These are phyloP conservation scores for Tolypocladium paradoxum DNA, from an alignment of 2,329 filamentous ascomycete species.

Conservation along the genomic window DNA sequence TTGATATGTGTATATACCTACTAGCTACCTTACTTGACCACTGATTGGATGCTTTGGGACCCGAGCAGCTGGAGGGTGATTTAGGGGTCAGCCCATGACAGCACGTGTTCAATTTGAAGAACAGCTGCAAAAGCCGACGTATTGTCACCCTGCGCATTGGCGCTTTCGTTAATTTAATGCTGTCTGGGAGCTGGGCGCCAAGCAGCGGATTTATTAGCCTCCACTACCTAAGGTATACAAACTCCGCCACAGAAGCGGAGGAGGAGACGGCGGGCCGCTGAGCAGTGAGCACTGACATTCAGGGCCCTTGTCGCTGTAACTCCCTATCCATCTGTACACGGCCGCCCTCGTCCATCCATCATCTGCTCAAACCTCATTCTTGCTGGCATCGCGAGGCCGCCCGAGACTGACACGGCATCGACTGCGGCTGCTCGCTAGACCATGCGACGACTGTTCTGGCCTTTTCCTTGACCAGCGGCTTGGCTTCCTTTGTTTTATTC, in stretches of 20 bases:
- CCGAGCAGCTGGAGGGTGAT: not conserved
- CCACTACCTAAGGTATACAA: no score
- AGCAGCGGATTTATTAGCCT: not conserved
- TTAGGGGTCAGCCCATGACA: not conserved
- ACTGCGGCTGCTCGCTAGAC: not conserved
- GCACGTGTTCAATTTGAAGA: no score
- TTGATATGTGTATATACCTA: conserved; percentile 2
- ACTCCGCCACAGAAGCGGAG: not conserved
- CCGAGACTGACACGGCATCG: not conserved
- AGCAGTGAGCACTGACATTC: not conserved
- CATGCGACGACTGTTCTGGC: not conserved
- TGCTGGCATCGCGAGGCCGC: not conserved
- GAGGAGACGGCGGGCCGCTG: not conserved
- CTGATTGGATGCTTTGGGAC: not conserved
- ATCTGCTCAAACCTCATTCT: not conserved
- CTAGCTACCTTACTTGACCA: not conserved
- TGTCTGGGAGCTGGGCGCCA: not conserved
- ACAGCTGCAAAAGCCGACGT: no score
- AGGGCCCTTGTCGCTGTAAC: no score
- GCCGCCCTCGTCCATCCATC: no score
- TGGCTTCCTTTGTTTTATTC: not conserved
- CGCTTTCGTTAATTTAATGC: no score
- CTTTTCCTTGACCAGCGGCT: not conserved
- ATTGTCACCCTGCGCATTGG: no score
- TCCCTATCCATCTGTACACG: no score